A percentile compares a stretch with the other conserved stretches of the same genome.
phyloP scores from a whole-genome alignment of 1,284 basidiomycete genomes.

The Heterobasidion occidentale region DNA sequence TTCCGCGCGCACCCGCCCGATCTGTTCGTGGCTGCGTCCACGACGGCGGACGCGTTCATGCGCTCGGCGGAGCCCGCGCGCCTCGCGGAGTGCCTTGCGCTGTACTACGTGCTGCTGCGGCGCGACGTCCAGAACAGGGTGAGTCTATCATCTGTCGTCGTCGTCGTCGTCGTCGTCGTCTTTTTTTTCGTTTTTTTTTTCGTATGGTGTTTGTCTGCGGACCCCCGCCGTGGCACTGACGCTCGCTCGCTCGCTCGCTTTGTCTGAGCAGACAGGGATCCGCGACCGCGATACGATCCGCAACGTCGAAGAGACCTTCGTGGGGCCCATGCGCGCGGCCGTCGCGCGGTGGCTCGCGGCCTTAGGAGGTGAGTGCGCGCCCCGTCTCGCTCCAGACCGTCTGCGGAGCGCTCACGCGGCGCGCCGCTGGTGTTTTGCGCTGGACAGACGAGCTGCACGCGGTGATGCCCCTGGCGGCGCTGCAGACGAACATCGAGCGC shows the following conservation, averaged over 20 bases:
- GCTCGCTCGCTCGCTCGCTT: neutral
- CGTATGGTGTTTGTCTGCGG: neutral
- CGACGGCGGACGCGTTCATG: conserved; percentile 29
- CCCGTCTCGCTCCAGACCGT: no score
- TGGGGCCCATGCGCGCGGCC: conserved; percentile 20
- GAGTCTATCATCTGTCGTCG: no score
- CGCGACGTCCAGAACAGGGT: conserved; percentile 42
- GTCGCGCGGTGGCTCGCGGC: conserved; percentile 19
- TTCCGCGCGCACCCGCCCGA: conserved; percentile 41
- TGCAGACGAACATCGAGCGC: conserved; percentile 19
- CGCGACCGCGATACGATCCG: conserved; percentile 29
- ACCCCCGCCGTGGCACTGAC: neutral
- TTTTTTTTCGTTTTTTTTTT: neutral
- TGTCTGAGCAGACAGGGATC: conserved; percentile 38
- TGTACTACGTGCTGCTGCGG: conserved; percentile 44
- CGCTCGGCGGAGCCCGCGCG: conserved; percentile 40
- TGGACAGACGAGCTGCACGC: conserved; percentile 9
- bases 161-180: conserved; percentile 8
- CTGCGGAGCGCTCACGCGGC: neutral
- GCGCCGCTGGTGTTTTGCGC: neutral
- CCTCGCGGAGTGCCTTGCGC: conserved; percentile 41
- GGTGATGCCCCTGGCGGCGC: conserved; percentile 14
- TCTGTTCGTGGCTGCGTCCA: conserved; percentile 22
- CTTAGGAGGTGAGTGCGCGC: neutral
- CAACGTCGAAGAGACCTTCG: conserved; percentile 19